Evolutionary conservation across 495 filamentous ascomycete species (phyloP).

Genomic region (Aspergillus incahuasiensis): DNA sequence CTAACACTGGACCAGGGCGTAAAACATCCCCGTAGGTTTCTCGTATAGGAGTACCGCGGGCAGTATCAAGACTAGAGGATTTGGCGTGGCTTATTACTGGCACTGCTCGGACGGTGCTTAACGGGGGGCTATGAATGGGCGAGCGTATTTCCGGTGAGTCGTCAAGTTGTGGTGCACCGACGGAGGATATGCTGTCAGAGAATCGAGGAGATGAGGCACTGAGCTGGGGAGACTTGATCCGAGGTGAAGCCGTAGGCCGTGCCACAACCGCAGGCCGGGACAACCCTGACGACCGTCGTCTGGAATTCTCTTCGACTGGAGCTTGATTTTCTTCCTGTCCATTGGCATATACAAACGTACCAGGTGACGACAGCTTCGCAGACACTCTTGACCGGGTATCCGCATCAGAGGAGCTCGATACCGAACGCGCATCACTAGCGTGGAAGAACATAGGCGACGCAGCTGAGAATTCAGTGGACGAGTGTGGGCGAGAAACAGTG

Average conservation of each 20-base stretch:
- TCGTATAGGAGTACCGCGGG: constrained; percentile 12
- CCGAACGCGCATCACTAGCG: constrained; percentile 60
- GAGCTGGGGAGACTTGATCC: constrained; percentile 37
- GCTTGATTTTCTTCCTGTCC: constrained; percentile 36
- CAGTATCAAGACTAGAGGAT: constrained; percentile 38
- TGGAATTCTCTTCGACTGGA: constrained; percentile 22
- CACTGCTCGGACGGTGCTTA: constrained; percentile 18
- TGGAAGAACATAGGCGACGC: constrained; percentile 68
- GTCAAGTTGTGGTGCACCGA: constrained; percentile 22
- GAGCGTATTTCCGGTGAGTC: constrained; percentile 17
- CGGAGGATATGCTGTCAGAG: constrained; percentile 21
- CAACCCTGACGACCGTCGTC: constrained; percentile 36
- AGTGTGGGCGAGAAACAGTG: constrained; percentile 27
- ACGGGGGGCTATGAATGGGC: constrained; percentile 20
- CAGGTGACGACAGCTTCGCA: constrained; percentile 28
- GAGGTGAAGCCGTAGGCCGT: constrained; percentile 36
- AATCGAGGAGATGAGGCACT: constrained; percentile 23
- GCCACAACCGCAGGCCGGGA: constrained; percentile 27
- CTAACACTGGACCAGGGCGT: constrained; percentile 32
- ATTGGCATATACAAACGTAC: constrained; percentile 58
- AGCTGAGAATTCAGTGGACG: constrained; percentile 27
- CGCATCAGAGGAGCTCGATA: constrained; percentile 22
- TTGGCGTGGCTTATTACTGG: constrained; percentile 29
- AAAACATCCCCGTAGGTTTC: constrained; percentile 20
- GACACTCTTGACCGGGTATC: constrained; percentile 24